A percentile compares a stretch with the other conserved stretches of the same genome.
phyloP scores from a whole-genome alignment of 164 flowering plant species.

The Vitis labrusca region DNA sequence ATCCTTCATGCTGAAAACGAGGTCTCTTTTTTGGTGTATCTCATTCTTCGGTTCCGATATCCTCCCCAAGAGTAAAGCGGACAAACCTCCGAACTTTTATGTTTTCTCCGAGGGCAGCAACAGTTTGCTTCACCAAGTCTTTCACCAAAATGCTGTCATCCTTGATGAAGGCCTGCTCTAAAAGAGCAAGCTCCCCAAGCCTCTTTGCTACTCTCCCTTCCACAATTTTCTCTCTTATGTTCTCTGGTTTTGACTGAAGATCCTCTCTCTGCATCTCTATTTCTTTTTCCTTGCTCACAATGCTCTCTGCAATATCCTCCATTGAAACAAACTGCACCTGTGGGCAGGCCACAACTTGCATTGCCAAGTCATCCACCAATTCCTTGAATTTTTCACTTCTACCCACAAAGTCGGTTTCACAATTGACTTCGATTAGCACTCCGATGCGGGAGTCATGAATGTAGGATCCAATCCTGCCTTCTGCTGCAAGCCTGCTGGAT shows the following conservation, averaged over 20 bases:
- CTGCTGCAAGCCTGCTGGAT: slow-evolving; percentile 91
- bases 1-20: neutral
- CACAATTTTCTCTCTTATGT: slow-evolving; percentile 86
- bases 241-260: slow-evolving; percentile 83
- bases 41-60: slow-evolving; percentile 27
- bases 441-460: slow-evolving; percentile 95
- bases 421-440: slow-evolving; percentile 91
- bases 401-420: slow-evolving; percentile 97
- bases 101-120: slow-evolving; percentile 94
- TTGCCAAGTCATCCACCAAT: slow-evolving; percentile 92
- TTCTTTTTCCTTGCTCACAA: slow-evolving; percentile 63
- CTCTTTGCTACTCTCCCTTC: slow-evolving; percentile 91
- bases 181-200: slow-evolving; percentile 87
- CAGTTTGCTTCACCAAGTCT: slow-evolving; percentile 91
- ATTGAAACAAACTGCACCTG: slow-evolving; percentile 75
- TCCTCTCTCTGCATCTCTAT: slow-evolving; percentile 98
- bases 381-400: slow-evolving; percentile 86
- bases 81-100: slow-evolving; percentile 82
- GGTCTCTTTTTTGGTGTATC: neutral
- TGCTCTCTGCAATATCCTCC: slow-evolving; percentile 73
- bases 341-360: slow-evolving; percentile 96
- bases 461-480: slow-evolving; percentile 93
- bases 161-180: slow-evolving; percentile 91
- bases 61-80: slow-evolving; percentile 86
- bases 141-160: slow-evolving; percentile 75